A percentile compares a stretch with the other conserved stretches of the same genome.
Evolutionary conservation across 1,284 basidiomycete species (phyloP).

Genomic region (Volvariella volvacea): DNA sequence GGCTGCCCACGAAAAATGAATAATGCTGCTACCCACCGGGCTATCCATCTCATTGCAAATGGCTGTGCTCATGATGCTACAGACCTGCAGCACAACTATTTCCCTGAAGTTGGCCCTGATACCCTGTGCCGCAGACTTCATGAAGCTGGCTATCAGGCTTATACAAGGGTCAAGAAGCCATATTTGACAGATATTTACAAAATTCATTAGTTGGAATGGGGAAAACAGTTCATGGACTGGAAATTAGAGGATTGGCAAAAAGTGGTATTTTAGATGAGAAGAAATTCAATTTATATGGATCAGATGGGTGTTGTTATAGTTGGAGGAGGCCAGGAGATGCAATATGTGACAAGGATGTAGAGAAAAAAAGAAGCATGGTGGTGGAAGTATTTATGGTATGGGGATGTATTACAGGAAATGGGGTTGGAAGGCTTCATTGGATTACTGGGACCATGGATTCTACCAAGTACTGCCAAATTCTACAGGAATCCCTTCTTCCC

Average conservation of each 20-base stretch:
- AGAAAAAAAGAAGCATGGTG: constrained; percentile 3
- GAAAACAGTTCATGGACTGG: background rate
- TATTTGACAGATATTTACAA: background rate
- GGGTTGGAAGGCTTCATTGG: background rate
- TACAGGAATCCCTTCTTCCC: background rate
- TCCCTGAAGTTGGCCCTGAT: background rate
- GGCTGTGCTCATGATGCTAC: constrained; percentile 1
- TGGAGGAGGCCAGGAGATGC: constrained; percentile 1
- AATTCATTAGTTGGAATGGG: background rate
- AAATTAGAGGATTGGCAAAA: no score
- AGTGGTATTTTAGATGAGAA: constrained; percentile 1
- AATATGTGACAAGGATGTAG: background rate
- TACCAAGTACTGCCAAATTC: background rate
- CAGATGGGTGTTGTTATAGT: constrained; percentile 2
- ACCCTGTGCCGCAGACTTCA: background rate
- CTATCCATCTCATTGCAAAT: background rate
- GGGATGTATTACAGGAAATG: background rate
- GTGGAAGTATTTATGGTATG: constrained; percentile 3
- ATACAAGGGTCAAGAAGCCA: background rate
- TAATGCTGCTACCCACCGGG: background rate
- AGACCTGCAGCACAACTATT: background rate
- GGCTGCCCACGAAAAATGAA: background rate
- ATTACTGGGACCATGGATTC: background rate
- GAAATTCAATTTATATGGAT: constrained; percentile 2
- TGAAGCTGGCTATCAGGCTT: background rate